A percentile compares a stretch with the other conserved stretches of the same genome.
These are phyloP conservation scores for Colletotrichum aenigma DNA, from an alignment of 2,329 filamentous ascomycete species.

Conservation along the genomic window DNA sequence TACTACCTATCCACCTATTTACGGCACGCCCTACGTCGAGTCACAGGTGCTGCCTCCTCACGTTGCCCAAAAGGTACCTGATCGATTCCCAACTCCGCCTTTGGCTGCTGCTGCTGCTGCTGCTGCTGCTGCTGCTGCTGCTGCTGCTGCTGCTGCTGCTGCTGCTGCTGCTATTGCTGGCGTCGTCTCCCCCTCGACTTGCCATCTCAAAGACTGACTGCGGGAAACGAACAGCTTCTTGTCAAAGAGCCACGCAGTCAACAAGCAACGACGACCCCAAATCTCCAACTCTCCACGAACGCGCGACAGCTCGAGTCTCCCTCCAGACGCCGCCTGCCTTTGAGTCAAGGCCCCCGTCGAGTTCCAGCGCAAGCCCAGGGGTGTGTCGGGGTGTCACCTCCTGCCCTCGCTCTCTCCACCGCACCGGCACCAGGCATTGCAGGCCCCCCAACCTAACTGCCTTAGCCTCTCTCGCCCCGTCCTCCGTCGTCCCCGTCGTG, in stretches of 20 bases:
- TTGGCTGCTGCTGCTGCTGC: neutral
- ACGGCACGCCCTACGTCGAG: neutral
- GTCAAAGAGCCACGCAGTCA: neutral
- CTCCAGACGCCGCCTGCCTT: neutral
- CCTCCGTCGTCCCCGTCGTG: neutral
- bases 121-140: neutral
- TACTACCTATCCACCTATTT: neutral
- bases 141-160: neutral
- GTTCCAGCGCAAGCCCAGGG: neutral
- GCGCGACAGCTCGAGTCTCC: neutral
- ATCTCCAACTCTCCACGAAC: neutral
- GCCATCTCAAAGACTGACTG: neutral
- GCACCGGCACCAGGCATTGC: neutral
- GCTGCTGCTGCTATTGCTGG: neutral
- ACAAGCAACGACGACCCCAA: neutral
- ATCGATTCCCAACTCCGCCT: neutral
- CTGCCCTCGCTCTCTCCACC: neutral
- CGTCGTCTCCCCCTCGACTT: neutral
- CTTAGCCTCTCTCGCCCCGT: neutral
- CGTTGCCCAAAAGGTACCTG: neutral
- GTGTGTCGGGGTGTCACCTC: conserved; percentile 11
- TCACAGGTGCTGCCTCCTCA: neutral
- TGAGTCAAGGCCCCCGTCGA: neutral
- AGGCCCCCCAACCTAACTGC: neutral
- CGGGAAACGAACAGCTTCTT: neutral